These are phyloP conservation scores for Leccinellum albellum DNA, from an alignment of 768 basidiomycete species.

Conservation along the genomic window DNA sequence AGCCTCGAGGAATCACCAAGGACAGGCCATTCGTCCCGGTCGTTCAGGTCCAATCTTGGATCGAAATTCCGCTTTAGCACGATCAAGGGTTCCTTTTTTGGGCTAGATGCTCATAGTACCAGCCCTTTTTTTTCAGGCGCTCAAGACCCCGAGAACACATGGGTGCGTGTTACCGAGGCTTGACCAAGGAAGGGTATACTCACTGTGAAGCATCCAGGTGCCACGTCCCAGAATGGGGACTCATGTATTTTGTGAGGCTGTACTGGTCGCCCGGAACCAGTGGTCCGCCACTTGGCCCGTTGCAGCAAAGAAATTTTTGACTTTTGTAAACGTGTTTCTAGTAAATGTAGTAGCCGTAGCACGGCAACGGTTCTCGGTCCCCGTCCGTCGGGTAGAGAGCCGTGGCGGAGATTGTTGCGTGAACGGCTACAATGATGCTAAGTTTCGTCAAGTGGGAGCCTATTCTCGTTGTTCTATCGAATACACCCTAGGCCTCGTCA, in stretches of 20 bases:
- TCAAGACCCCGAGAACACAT: conserved; percentile 26
- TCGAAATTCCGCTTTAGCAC: too few relatives aligned
- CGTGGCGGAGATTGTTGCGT: conserved; percentile 31
- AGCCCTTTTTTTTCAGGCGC: conserved; percentile 25
- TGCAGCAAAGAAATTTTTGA: conserved; percentile 16
- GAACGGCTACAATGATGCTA: conserved; percentile 5
- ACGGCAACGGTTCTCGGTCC: conserved; percentile 6
- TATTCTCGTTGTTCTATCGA: conserved; percentile 1
- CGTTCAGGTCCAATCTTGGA: conserved; percentile 30
- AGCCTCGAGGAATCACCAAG: conserved; percentile 39
- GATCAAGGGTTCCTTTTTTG: conserved; percentile 48
- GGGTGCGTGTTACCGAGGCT: conserved; percentile 24
- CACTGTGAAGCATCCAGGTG: conserved; percentile 15
- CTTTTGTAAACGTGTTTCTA: conserved; percentile 7
- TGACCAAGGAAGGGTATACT: conserved; percentile 32
- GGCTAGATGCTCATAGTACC: conserved; percentile 35
- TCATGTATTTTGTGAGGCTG: conserved; percentile 24
- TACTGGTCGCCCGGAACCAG: conserved; percentile 10
- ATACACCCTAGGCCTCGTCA: conserved; percentile 5
- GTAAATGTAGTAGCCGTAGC: conserved; percentile 7
- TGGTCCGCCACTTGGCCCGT: conserved; percentile 4
- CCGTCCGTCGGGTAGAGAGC: conserved; percentile 9
- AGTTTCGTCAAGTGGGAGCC: conserved; percentile 2
- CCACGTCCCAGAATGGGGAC: conserved; percentile 14
- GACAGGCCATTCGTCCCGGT: conserved; percentile 26